These are phyloP conservation scores for Triglochin maritima DNA, from an alignment of 106 monocot genomes.

Conservation along the genomic window DNA sequence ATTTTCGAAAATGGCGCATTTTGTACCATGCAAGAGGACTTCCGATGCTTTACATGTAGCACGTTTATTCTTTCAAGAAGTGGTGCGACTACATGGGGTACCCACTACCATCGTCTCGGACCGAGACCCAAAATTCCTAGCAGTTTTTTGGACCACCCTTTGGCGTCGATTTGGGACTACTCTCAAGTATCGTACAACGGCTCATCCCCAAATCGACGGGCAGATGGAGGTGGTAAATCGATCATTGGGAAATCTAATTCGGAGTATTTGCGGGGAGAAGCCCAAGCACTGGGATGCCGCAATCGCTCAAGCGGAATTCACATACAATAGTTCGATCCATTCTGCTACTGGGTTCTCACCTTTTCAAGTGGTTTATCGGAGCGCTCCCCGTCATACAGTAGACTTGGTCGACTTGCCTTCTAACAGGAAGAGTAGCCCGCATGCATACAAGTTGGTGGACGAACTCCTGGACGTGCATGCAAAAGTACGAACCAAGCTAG, in stretches of 20 bases:
- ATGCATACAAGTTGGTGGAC: not conserved
- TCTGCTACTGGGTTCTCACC: not conserved
- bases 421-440: not conserved
- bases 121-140: not conserved
- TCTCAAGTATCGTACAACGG: not conserved
- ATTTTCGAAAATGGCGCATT: not conserved
- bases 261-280: not conserved
- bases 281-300: not conserved
- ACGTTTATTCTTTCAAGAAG: not conserved
- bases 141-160: not conserved
- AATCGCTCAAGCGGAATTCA: not conserved
- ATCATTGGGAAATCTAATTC: not conserved
- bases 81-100: constrained; percentile 2
- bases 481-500: not conserved
- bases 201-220: constrained; percentile 4
- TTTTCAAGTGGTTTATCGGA: not conserved
- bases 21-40: constrained; percentile 1
- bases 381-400: not conserved
- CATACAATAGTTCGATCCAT: constrained; percentile 1
- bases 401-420: not conserved
- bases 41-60: constrained; percentile 1
- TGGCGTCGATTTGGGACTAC: not conserved
- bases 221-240: not conserved
- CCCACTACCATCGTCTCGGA: constrained; percentile 5
- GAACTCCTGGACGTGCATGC: not conserved